A percentile compares a stretch with the other conserved stretches of the same genome.
phyloP scores from a whole-genome alignment of 129 eudicot species.

The Chrysanthemum makinoi region DNA sequence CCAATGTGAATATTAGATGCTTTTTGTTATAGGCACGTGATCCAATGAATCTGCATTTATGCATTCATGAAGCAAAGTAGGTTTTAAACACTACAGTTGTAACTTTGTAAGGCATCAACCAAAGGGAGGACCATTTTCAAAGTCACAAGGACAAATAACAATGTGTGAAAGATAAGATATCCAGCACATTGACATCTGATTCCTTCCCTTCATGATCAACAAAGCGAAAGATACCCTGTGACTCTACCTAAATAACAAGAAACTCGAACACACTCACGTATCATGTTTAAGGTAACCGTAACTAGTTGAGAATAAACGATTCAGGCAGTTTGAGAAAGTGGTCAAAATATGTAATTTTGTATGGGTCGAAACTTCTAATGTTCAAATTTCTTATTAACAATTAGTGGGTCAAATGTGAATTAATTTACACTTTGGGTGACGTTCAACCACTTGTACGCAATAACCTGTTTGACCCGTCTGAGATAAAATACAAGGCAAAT shows the following conservation, averaged over 20 bases:
- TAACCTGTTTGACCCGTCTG: background rate
- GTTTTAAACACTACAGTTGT: slow-evolving; percentile 4
- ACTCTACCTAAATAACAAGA: background rate
- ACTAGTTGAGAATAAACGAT: background rate
- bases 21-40: slow-evolving; percentile 27
- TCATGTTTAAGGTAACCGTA: slow-evolving; percentile 3
- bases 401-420: background rate
- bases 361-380: too few species aligned
- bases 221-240: slow-evolving; percentile 12
- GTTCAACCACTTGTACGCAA: background rate
- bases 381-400: background rate
- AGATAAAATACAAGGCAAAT: background rate
- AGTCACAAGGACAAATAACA: slow-evolving; percentile 15
- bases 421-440: background rate
- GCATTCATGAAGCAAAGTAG: slow-evolving; percentile 21
- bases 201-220: background rate
- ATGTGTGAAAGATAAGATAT: slow-evolving; percentile 25
- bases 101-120: slow-evolving; percentile 17
- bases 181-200: slow-evolving; percentile 33
- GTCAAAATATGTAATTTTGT: background rate
- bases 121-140: slow-evolving; percentile 14
- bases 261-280: background rate
- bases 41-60: slow-evolving; percentile 22
- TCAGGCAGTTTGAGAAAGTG: background rate
- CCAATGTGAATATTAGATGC: background rate